Percentiles rank a stretch among this genome's conserved stretches.
Evolutionary conservation across 2,329 filamentous ascomycete species (phyloP).

Genomic region (Phaeosphaeria sp.): DNA sequence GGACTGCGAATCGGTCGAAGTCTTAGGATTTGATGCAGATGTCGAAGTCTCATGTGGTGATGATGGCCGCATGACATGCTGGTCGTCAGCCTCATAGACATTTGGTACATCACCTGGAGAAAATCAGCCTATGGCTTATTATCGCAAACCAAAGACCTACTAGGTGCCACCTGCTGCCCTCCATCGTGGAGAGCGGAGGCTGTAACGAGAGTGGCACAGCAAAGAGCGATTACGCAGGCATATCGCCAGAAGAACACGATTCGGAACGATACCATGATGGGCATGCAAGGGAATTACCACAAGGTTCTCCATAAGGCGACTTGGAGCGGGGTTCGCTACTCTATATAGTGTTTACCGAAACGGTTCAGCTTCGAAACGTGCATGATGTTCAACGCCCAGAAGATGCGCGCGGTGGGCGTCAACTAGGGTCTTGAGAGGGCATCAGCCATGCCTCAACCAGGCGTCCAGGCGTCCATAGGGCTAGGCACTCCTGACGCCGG

Average conservation of each 20-base stretch:
- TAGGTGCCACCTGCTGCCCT: neutral
- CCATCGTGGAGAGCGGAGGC: neutral
- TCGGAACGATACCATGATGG: neutral
- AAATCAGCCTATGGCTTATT: neutral
- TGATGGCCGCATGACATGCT: constrained; percentile 13
- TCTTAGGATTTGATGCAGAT: neutral
- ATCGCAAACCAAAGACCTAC: neutral
- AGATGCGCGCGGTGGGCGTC: neutral
- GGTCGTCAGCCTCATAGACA: constrained; percentile 21
- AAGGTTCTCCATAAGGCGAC: neutral
- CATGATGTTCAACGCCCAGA: constrained; percentile 10
- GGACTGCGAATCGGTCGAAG: neutral
- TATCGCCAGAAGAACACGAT: neutral
- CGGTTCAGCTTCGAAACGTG: neutral
- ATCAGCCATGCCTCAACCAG: constrained; percentile 17
- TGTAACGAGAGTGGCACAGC: neutral
- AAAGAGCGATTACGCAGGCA: neutral
- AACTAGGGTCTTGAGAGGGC: constrained; percentile 14
- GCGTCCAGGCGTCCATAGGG: constrained; percentile 19
- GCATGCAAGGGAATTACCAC: neutral
- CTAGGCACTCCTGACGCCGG: constrained; percentile 19
- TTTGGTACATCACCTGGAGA: neutral
- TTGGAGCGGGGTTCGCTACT: neutral
- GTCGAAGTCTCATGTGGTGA: neutral
- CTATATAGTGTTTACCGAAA: neutral